These are phyloP conservation scores for Coniochaeta sp. DNA, from an alignment of 2,329 filamentous ascomycete genomes.

Conservation along the genomic window DNA sequence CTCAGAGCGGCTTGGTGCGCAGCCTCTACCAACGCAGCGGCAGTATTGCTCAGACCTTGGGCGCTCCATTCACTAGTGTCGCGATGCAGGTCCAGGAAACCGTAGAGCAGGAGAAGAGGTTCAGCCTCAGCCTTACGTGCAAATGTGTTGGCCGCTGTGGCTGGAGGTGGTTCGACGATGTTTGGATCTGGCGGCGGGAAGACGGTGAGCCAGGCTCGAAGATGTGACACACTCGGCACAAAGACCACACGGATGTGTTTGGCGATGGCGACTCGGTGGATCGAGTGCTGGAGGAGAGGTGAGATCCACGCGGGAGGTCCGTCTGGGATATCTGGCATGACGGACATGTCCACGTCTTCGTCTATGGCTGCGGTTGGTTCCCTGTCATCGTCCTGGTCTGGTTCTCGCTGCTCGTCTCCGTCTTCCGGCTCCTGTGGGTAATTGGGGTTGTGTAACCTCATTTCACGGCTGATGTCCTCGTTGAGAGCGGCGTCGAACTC, in stretches of 20 bases:
- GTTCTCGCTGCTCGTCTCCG: constrained; percentile 10
- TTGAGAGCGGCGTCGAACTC: constrained; percentile 57
- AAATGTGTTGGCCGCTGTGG: constrained; percentile 4
- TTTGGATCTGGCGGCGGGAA: constrained; percentile 13
- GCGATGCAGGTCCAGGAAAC: constrained; percentile 57
- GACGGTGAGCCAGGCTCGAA: constrained; percentile 64
- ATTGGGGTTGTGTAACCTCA: constrained; percentile 5
- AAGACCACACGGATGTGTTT: constrained; percentile 65
- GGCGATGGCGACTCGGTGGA: constrained; percentile 62
- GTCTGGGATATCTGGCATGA: neutral
- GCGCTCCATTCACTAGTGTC: constrained; percentile 68
- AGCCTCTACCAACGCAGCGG: constrained; percentile 56
- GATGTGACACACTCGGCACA: constrained; percentile 65
- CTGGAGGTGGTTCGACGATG: constrained; percentile 1
- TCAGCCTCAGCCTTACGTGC: neutral
- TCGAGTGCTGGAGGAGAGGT: constrained; percentile 51
- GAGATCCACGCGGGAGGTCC: constrained; percentile 15
- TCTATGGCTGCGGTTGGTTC: constrained; percentile 8
- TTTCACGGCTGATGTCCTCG: constrained; percentile 34
- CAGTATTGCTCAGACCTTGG: constrained; percentile 59
- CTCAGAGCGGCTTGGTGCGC: constrained; percentile 37
- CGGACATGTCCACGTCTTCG: neutral
- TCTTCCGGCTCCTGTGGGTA: constrained; percentile 1
- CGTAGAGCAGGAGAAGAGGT: constrained; percentile 54
- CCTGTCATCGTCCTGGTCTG: constrained; percentile 3